Base-by-base conservation (phyloP, 495 filamentous ascomycete species). In the Cercophora newfieldiana region DNA sequence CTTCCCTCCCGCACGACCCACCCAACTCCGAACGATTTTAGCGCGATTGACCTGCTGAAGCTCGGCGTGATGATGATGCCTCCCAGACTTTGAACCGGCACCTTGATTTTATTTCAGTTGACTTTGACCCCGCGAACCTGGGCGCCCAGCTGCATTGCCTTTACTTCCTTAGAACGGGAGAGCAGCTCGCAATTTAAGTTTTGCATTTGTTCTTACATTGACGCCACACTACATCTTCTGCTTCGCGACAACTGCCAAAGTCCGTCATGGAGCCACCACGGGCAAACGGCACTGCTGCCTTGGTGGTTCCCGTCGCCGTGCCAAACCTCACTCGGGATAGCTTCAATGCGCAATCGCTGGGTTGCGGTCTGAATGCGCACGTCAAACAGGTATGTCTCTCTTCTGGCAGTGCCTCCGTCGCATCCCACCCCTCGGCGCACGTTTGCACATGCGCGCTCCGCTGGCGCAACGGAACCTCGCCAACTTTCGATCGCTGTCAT, bases 341-440 rank as follows among this genome's bases (percentile, higher is more conserved):
- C 22, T 80, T 70, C 66, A 79, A 81, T 66, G 50, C 75, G 62
- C 78, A 76, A 62, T 79, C 80, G n/a, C 69, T 82, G 29, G 80
- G 81, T 44, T 75, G 75, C 21, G 68, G 74, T 29, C 63, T 82
- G 29, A 80, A 82, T 66, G 69, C 74, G 58, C 75, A 70, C 59
- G 74, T 83, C 28, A 83, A 83, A 67, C 74, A 82, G 76, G 81
- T 83, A 71, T 61, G 80, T 65, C 47, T 68, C 61, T 65, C 65
- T 66, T 63, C 49, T 44, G 64, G 31, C 29, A 8, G 10, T 30
- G 29, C n/a, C 28, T 26, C 28, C 58, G 51, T 61, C 60, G 63
- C 44, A 29, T 63, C 25, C 55, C 60, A 47, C 47, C 1, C 48
- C 55, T 53, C 7, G 31, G 54, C 26, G 10, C 62, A 22, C 33